Base-by-base conservation (phyloP, 257 asterid genomes). In the Forsythia viridissima region DNA sequence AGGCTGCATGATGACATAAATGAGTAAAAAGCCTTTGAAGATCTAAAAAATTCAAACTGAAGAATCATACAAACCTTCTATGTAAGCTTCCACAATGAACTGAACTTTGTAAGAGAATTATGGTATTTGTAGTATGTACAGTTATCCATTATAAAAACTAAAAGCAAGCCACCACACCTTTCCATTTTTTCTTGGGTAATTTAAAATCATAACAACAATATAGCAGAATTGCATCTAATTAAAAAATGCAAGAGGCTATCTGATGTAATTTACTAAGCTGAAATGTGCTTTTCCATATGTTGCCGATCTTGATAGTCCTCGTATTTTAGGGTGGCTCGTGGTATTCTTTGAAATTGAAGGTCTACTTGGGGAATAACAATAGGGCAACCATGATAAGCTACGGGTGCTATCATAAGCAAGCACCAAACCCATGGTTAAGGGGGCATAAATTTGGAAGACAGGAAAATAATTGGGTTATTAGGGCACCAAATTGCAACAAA, bases 1-100 rank as follows among this genome's bases (percentile, higher is more conserved):
- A 84, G 99, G 97, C 99, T 93, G 93, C 85, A 86, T 51, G 76
- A 85, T 12, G 72, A 79, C 72, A 66, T 82, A 81, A 70, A 77
- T 43, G 74, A 51, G 67, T 61, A 76, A 69, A 71, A 68, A 84
- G 30, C 11, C 30, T 57, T n/a, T 57, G 3, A n/a, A 57, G 66
- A 57, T n/a, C 30, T n/a, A 57, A 57, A 55, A 30, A 57, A n/a
- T 24, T n/a, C 34, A 57, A 20, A 6, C 1, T 6, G 34, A 57
- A 8, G 65, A 18, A 55, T 55, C 65, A 55, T 55, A 55, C 8
- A 18, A 55, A 55, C 2, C 3, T n/a, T 55, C 57, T 48, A 46
- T 48, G n/a, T 18, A 6, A 57, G 30, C 5, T 57, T 57, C 66
- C 66, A 16, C 18, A 24, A 57, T n/a, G 18, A 7, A 16, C 30